A percentile compares a stretch with the other conserved stretches of the same genome.
These are phyloP conservation scores for Fonsecaea multimorphosa DNA, from an alignment of 2,329 filamentous ascomycete species.

Conservation along the genomic window DNA sequence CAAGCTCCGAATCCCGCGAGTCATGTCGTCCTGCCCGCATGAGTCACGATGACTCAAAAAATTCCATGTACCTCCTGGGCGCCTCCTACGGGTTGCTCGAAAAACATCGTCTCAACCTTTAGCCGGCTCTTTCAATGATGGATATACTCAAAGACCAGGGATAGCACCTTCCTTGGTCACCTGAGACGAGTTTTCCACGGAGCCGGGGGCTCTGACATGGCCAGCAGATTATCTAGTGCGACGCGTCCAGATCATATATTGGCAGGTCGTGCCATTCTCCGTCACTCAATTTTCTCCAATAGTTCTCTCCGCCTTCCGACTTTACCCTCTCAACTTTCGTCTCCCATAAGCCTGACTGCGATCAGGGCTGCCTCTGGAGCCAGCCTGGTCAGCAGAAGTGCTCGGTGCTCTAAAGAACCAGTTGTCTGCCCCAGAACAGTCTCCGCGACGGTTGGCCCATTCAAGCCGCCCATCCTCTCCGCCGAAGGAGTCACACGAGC, in stretches of 20 bases:
- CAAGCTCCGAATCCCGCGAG: slow-evolving; percentile 21
- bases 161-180: slow-evolving; percentile 16
- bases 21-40: background rate
- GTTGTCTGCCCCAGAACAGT: background rate
- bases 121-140: slow-evolving; percentile 18
- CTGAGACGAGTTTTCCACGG: slow-evolving; percentile 18
- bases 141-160: slow-evolving; percentile 15
- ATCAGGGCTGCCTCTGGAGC: slow-evolving; percentile 17
- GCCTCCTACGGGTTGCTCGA: slow-evolving; percentile 4
- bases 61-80: slow-evolving; percentile 12
- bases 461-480: background rate
- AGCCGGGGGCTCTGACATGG: slow-evolving; percentile 27
- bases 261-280: slow-evolving; percentile 25
- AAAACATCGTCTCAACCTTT: slow-evolving; percentile 25
- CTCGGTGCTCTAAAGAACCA: slow-evolving; percentile 15
- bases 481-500: slow-evolving; percentile 6
- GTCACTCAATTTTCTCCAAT: slow-evolving; percentile 27
- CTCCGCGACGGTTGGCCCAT: slow-evolving; percentile 3
- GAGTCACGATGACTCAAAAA: slow-evolving; percentile 26
- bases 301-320: slow-evolving; percentile 20
- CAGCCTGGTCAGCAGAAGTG: slow-evolving; percentile 14
- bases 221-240: slow-evolving; percentile 33
- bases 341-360: slow-evolving; percentile 11
- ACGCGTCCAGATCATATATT: slow-evolving; percentile 19
- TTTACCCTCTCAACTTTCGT: slow-evolving; percentile 24